Conservation (phyloP, 257 asterid genomes). For the Solanum peruvianum region DNA sequence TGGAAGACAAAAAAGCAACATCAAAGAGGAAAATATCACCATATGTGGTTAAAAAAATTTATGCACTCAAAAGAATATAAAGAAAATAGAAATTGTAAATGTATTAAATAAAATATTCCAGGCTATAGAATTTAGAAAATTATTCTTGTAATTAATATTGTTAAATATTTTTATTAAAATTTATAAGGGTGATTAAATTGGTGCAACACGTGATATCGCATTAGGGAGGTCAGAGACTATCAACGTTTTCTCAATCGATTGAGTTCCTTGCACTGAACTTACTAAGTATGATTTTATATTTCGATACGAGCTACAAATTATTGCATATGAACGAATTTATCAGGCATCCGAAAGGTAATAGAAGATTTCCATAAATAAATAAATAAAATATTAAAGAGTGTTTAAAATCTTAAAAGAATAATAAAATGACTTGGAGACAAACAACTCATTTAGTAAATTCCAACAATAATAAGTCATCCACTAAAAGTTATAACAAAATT, state of each 20-base stretch:
- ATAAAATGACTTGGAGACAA: background rate
- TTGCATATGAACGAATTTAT: background rate
- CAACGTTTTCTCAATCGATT: too few species aligned
- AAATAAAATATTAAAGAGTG: too few species aligned
- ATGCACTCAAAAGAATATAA: too few species aligned
- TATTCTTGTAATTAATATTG: too few species aligned
- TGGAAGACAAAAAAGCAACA: background rate
- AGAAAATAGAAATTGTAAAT: too few species aligned
- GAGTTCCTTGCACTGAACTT: fast-evolving
- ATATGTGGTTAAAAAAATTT: background rate
- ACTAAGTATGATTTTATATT: background rate
- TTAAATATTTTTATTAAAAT: too few species aligned
- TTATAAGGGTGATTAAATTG: background rate
- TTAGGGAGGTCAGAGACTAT: too few species aligned
- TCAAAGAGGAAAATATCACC: background rate
- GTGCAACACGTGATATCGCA: too few species aligned
- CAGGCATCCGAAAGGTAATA: fast-evolving
- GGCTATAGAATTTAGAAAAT: too few species aligned
- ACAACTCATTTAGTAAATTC: background rate
- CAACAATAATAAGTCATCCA: background rate
- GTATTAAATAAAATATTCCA: too few species aligned
- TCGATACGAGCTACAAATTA: background rate
- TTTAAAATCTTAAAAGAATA: background rate
- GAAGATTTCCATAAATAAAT: too few species aligned
- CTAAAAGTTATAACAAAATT: background rate